A percentile compares a stretch with the other conserved stretches of the same genome.
These are phyloP conservation scores for Lepidium africanum DNA, from an alignment of 345 rosid genomes.

Conservation along the genomic window DNA sequence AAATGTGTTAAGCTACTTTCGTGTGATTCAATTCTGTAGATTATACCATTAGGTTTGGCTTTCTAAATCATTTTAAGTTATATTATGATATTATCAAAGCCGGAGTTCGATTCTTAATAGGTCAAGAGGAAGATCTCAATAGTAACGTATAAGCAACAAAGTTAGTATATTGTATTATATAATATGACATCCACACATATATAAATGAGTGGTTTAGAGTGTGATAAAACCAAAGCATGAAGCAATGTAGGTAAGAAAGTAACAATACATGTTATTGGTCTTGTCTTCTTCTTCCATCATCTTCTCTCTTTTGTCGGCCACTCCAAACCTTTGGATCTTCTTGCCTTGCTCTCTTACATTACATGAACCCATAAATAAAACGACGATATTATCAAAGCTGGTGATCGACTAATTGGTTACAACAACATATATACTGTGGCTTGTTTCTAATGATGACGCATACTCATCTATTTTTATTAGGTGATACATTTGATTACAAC, in stretches of 20 bases:
- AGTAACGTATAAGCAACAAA: not conserved
- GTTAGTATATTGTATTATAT: not conserved
- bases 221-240: slow-evolving; percentile 10
- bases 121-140: not conserved
- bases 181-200: not conserved
- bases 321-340: slow-evolving; percentile 10
- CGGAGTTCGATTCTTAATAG: too few species aligned
- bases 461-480: not conserved
- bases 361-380: not conserved
- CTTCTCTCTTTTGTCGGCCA: slow-evolving; percentile 17
- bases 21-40: too few species aligned
- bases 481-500: not conserved
- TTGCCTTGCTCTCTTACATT: not conserved
- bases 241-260: slow-evolving; percentile 17
- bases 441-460: not conserved
- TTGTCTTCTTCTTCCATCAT: slow-evolving; percentile 20
- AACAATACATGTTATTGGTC: slow-evolving; percentile 18
- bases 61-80: too few species aligned
- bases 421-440: not conserved
- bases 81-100: too few species aligned
- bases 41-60: too few species aligned
- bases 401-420: not conserved
- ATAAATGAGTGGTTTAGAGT: not conserved
- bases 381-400: not conserved
- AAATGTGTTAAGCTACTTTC: not conserved